Conservation (phyloP, 1,284 basidiomycete genomes). For the Malassezia equina region DNA sequence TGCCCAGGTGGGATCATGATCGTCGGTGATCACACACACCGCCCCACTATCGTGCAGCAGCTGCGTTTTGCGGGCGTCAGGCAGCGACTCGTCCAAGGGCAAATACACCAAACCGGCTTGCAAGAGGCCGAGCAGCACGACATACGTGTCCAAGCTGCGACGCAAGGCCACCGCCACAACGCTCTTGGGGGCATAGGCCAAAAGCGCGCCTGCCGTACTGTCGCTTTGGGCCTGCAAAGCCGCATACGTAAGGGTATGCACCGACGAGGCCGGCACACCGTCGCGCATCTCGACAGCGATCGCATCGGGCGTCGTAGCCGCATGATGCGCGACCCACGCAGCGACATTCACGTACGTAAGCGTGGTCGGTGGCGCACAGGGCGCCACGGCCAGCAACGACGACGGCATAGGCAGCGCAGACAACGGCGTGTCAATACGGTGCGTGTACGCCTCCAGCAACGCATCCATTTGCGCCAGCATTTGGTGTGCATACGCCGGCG, state of each 20-base stretch:
- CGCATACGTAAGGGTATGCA: constrained; percentile 19
- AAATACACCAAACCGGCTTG: constrained; percentile 38
- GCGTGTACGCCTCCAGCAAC: constrained; percentile 10
- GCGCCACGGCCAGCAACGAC: neutral
- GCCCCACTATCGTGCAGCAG: constrained; percentile 33
- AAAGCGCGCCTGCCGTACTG: constrained; percentile 16
- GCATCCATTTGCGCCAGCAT: constrained; percentile 30
- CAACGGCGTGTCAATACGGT: neutral
- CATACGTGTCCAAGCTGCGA: constrained; percentile 33
- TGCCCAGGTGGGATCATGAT: neutral
- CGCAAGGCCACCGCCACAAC: constrained; percentile 33
- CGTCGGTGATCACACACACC: constrained; percentile 18
- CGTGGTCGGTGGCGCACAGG: neutral
- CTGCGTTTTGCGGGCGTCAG: constrained; percentile 34
- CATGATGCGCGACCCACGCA: neutral
- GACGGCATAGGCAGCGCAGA: neutral
- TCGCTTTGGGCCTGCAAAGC: constrained; percentile 22
- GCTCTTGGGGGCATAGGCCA: constrained; percentile 10
- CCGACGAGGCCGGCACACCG: neutral
- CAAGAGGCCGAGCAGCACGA: constrained; percentile 28
- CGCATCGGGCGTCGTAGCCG: neutral
- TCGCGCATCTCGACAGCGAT: neutral
- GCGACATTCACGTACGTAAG: neutral
- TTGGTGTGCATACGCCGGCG: constrained; percentile 18
- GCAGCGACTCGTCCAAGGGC: constrained; percentile 45